Conservation (phyloP, 805 yeast species). For the Ogataea methylovora region DNA sequence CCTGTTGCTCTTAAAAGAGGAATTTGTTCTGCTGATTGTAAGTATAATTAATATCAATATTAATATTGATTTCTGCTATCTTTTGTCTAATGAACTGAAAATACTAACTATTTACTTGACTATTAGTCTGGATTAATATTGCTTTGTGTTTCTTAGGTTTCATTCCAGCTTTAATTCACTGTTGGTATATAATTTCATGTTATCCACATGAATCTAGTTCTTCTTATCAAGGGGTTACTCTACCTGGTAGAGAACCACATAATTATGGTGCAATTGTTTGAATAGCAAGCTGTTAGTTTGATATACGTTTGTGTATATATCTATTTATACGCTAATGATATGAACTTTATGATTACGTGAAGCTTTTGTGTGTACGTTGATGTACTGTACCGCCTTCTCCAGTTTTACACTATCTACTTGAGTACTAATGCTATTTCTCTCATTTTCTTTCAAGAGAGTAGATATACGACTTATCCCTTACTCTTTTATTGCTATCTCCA, state of each 20-base stretch:
- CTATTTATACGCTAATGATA: too few species aligned
- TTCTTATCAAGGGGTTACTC: conserved; percentile 23
- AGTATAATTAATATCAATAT: conserved; percentile 11
- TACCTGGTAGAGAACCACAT: conserved; percentile 28
- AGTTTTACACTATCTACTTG: too few species aligned
- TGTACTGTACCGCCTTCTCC: too few species aligned
- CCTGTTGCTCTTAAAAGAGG: conserved; percentile 69
- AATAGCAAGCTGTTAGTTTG: too few species aligned
- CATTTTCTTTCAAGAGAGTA: too few species aligned
- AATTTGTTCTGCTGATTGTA: conserved; percentile 45
- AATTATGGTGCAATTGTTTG: conserved; percentile 23
- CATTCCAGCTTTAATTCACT: conserved; percentile 71
- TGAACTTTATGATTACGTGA: too few species aligned
- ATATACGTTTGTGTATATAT: too few species aligned
- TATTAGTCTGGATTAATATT: conserved; percentile 45
- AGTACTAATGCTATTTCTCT: too few species aligned
- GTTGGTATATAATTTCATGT: conserved; percentile 70
- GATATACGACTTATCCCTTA: too few species aligned
- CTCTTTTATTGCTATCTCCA: too few species aligned
- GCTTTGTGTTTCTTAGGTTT: conserved; percentile 65
- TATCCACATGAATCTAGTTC: conserved; percentile 43
- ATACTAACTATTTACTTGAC: neutral
- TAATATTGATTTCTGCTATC: too few species aligned
- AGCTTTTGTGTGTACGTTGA: too few species aligned
- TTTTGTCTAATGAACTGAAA: conserved; percentile 1